Conservation (phyloP, 2,329 filamentous ascomycete species). For the Lomentospora prolificans region DNA sequence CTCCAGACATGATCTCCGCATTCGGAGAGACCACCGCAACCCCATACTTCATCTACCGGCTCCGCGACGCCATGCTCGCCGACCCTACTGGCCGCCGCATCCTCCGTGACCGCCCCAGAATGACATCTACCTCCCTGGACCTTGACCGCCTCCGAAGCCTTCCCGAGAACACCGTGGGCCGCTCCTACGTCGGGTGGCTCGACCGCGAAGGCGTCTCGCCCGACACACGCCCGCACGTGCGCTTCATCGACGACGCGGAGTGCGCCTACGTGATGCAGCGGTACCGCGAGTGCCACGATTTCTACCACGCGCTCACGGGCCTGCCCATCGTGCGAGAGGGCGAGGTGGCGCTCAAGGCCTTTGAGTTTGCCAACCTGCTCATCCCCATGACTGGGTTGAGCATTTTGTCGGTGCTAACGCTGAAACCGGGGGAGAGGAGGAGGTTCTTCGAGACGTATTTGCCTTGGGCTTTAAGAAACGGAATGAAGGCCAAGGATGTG, state of each 20-base stretch:
- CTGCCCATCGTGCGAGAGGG: constrained; percentile 89
- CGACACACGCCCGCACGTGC: constrained; percentile 72
- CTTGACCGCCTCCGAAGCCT: constrained; percentile 62
- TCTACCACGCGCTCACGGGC: constrained; percentile 91
- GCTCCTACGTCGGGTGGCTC: constrained; percentile 81
- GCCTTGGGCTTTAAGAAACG: constrained; percentile 86
- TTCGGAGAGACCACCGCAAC: constrained; percentile 92
- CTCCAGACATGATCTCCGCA: constrained; percentile 77
- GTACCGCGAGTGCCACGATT: constrained; percentile 95
- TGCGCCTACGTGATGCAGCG: constrained; percentile 98
- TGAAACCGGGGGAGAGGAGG: constrained; percentile 70
- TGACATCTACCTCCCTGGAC: constrained; percentile 63
- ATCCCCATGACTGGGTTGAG: constrained; percentile 91
- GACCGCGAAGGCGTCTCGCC: constrained; percentile 88
- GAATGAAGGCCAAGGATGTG: constrained; percentile 63
- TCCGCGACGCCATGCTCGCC: constrained; percentile 84
- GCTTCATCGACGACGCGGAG: constrained; percentile 90
- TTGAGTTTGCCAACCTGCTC: constrained; percentile 91
- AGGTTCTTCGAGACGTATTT: constrained; percentile 68
- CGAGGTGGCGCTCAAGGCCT: constrained; percentile 93
- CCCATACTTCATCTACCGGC: constrained; percentile 87
- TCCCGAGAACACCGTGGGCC: constrained; percentile 65
- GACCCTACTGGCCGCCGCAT: constrained; percentile 80
- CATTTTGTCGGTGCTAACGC: constrained; percentile 73
- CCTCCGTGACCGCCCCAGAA: constrained; percentile 78